phyloP scores from a whole-genome alignment of 768 basidiomycete species.

The Amanita thiersii region DNA sequence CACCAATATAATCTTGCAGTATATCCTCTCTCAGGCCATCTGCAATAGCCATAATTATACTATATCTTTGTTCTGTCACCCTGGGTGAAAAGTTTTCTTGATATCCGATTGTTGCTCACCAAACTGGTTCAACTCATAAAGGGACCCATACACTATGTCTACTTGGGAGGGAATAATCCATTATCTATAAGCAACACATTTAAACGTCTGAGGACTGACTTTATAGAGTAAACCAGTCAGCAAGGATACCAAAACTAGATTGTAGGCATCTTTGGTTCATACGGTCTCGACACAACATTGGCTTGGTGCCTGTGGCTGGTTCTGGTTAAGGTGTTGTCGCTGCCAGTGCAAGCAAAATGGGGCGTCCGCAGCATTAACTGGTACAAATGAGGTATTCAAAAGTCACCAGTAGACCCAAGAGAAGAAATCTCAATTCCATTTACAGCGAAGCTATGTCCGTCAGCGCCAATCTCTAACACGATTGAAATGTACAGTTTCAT shows the following conservation, averaged over 20 bases:
- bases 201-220: not conserved
- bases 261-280: conserved; percentile 41
- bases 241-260: conserved; percentile 27
- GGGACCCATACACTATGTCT: conserved; percentile 33
- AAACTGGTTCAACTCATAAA: conserved; percentile 30
- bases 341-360: too few relatives aligned
- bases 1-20: conserved; percentile 32
- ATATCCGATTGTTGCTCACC: conserved; percentile 35
- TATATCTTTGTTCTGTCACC: conserved; percentile 34
- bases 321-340: conserved; percentile 9
- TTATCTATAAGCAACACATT: conserved; percentile 22
- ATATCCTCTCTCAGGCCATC: conserved; percentile 33
- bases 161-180: conserved; percentile 38
- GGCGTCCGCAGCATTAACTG: too few relatives aligned
- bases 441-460: too few relatives aligned
- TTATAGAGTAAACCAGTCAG: conserved; percentile 28
- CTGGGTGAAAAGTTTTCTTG: conserved; percentile 24
- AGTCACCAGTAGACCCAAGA: too few relatives aligned
- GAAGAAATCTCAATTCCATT: too few relatives aligned
- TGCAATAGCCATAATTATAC: conserved; percentile 37
- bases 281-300: conserved; percentile 41
- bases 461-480: too few relatives aligned
- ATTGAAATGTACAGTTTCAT: too few relatives aligned
- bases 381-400: too few relatives aligned
- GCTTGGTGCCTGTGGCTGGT: conserved; percentile 43